A percentile compares a stretch with the other conserved stretches of the same genome.
These are phyloP conservation scores for Talaromyces rugulosus DNA, from an alignment of 2,329 filamentous ascomycete genomes.

Conservation along the genomic window DNA sequence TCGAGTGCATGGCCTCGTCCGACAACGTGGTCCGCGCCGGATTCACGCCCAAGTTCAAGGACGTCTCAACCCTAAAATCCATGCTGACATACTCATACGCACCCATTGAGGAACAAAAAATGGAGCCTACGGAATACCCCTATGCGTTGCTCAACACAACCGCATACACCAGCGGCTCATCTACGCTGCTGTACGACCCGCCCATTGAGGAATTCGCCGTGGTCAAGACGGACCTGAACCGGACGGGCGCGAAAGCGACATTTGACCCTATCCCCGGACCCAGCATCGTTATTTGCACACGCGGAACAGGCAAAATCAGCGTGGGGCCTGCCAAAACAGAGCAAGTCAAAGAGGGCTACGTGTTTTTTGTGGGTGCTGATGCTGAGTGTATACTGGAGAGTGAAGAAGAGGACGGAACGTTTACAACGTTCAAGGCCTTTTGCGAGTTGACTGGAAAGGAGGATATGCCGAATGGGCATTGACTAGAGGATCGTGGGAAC, in stretches of 20 bases:
- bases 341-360: slow-evolving; percentile 67
- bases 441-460: slow-evolving; percentile 67
- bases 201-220: slow-evolving; percentile 97
- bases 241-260: slow-evolving; percentile 70
- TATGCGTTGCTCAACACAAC: slow-evolving; percentile 77
- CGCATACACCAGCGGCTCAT: slow-evolving; percentile 73
- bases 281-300: slow-evolving; percentile 88
- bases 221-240: slow-evolving; percentile 70
- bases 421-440: slow-evolving; percentile 90
- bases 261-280: slow-evolving; percentile 85
- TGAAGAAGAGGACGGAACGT: slow-evolving; percentile 61
- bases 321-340: slow-evolving; percentile 73
- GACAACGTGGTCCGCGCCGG: slow-evolving; percentile 97
- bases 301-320: slow-evolving; percentile 74
- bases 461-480: slow-evolving; percentile 32
- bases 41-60: slow-evolving; percentile 98
- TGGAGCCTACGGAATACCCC: slow-evolving; percentile 78
- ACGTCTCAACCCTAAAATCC: slow-evolving; percentile 78
- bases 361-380: slow-evolving; percentile 83
- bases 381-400: slow-evolving; percentile 78
- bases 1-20: slow-evolving; percentile 98
- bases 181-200: slow-evolving; percentile 78
- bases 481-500: slow-evolving; percentile 11
- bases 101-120: slow-evolving; percentile 92
- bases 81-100: slow-evolving; percentile 97